Evolutionary conservation across 2,329 filamentous ascomycete species (phyloP).

Genomic region (Cryphonectria carpinicola): DNA sequence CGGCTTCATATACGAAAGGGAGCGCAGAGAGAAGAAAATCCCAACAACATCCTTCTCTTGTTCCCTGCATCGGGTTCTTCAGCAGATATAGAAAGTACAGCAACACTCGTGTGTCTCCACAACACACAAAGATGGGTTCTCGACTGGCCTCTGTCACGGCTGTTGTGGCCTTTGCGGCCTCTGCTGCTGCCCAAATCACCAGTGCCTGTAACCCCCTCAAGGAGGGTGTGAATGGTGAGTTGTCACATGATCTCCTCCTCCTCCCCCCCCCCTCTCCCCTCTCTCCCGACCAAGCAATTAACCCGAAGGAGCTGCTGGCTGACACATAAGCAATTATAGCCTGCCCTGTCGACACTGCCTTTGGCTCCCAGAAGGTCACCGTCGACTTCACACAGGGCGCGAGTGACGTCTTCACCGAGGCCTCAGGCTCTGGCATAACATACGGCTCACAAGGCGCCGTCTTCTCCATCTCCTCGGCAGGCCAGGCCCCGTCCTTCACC

Average conservation of each 20-base stretch:
- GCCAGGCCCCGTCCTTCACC: constrained; percentile 72
- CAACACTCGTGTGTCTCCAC: not conserved
- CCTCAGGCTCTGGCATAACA: constrained; percentile 55
- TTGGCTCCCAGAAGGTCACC: constrained; percentile 65
- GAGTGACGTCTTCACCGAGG: constrained; percentile 71
- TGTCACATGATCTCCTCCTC: constrained; percentile 38
- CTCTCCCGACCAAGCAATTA: constrained; percentile 30
- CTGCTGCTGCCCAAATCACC: constrained; percentile 60
- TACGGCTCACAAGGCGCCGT: constrained; percentile 54
- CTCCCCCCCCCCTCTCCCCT: too few species aligned
- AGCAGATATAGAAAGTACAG: not conserved
- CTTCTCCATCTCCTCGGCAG: constrained; percentile 70
- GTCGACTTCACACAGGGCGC: constrained; percentile 15
- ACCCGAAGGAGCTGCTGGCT: not conserved
- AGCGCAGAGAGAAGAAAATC: not conserved
- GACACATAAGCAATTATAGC: constrained; percentile 39
- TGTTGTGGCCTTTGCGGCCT: constrained; percentile 52
- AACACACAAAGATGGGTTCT: constrained; percentile 45
- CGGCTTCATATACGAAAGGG: not conserved
- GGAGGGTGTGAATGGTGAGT: constrained; percentile 40
- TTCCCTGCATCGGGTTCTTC: not conserved
- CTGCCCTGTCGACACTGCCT: constrained; percentile 77
- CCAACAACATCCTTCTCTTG: not conserved
- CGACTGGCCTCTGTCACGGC: constrained; percentile 51
- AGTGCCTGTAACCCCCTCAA: constrained; percentile 60